Percentiles rank a stretch among this genome's conserved stretches.
These are phyloP conservation scores for Fusarium musae DNA, from an alignment of 2,329 filamentous ascomycete species.

Conservation along the genomic window DNA sequence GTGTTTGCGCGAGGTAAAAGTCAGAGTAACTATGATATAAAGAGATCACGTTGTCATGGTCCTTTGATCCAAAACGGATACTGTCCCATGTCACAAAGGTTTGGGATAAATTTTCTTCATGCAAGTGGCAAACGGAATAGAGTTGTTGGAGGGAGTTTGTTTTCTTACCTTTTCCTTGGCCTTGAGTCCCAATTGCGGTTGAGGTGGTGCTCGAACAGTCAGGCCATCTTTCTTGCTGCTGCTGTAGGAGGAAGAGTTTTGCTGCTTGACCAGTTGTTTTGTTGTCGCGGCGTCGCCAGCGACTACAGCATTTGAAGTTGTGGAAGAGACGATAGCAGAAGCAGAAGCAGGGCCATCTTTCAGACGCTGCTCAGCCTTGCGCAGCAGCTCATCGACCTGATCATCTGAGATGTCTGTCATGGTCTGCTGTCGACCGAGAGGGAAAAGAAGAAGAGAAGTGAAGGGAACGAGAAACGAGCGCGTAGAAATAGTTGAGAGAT, in stretches of 20 bases:
- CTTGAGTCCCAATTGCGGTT: constrained; percentile 34
- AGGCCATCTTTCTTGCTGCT: constrained; percentile 42
- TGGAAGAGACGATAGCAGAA: constrained; percentile 18
- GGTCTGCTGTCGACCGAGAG: constrained; percentile 40
- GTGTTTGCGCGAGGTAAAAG: constrained; percentile 31
- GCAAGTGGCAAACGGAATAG: constrained; percentile 39
- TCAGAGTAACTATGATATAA: constrained; percentile 81
- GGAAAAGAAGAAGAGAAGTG: constrained; percentile 20
- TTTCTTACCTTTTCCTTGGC: constrained; percentile 46
- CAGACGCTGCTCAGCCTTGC: constrained; percentile 49
- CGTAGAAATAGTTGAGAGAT: constrained; percentile 34
- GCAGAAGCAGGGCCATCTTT: constrained; percentile 36
- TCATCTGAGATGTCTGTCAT: constrained; percentile 47
- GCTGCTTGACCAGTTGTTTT: constrained; percentile 27
- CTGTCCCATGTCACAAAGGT: constrained; percentile 53
- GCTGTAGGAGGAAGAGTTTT: constrained; percentile 16
- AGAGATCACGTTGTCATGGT: constrained; percentile 71
- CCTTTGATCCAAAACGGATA: constrained; percentile 55
- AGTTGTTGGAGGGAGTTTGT: not conserved
- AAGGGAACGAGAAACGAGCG: constrained; percentile 26
- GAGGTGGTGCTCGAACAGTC: constrained; percentile 42
- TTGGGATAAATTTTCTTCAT: constrained; percentile 54
- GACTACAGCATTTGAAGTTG: constrained; percentile 26
- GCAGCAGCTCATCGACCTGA: constrained; percentile 49
- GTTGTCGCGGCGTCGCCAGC: constrained; percentile 25